Evolutionary conservation across 805 yeast genomes (phyloP).

Genomic region (Myxozyma lipomycoides): DNA sequence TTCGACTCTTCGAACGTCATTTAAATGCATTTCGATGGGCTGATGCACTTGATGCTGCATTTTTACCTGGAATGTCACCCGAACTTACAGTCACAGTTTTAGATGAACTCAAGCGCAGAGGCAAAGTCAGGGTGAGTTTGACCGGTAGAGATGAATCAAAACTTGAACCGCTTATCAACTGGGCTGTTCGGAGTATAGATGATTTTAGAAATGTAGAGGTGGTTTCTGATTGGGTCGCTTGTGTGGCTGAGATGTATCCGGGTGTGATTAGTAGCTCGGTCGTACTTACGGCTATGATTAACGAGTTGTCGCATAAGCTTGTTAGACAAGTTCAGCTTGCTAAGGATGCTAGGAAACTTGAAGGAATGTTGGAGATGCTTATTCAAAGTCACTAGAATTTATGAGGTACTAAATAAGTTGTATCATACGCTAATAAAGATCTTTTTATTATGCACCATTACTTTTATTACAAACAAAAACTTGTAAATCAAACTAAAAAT

Average conservation of each 20-base stretch:
- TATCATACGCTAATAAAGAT: no score
- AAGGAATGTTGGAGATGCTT: constrained; percentile 88
- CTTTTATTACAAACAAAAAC: no score
- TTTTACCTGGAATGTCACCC: constrained; percentile 69
- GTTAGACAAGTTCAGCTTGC: constrained; percentile 70
- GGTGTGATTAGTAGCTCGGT: constrained; percentile 55
- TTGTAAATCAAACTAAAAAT: no score
- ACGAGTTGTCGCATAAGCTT: constrained; percentile 53
- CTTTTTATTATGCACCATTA: no score
- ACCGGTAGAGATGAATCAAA: constrained; percentile 79
- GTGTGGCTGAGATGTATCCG: constrained; percentile 63
- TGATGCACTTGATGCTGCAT: constrained; percentile 87
- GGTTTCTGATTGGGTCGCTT: constrained; percentile 64
- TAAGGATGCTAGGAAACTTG: constrained; percentile 80
- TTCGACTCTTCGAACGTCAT: constrained; percentile 77
- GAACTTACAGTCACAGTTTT: constrained; percentile 79
- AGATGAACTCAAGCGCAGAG: constrained; percentile 81
- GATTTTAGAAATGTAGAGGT: constrained; percentile 69
- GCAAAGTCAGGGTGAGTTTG: constrained; percentile 79
- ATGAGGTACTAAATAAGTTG: no score
- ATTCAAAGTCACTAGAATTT: constrained; percentile 41
- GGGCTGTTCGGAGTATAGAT: constrained; percentile 72
- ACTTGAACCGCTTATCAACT: constrained; percentile 77
- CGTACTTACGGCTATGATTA: constrained; percentile 68
- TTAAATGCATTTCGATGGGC: constrained; percentile 86